These are phyloP conservation scores for Punica granatum DNA, from an alignment of 345 rosid species.

Conservation along the genomic window DNA sequence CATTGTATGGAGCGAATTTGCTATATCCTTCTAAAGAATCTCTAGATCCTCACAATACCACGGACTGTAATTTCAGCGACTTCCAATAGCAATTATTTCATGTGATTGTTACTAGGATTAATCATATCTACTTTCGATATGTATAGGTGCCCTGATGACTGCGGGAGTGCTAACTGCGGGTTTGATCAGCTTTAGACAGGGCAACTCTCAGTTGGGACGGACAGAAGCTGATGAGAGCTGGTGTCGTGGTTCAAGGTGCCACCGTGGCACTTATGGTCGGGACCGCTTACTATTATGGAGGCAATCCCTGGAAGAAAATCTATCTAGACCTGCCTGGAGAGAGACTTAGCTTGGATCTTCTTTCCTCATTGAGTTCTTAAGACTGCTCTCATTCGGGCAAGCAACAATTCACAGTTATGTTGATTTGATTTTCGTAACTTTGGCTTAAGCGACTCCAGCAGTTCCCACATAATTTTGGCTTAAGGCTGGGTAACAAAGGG, in stretches of 20 bases:
- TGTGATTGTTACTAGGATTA: neutral
- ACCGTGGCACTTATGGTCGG: slow-evolving; percentile 49
- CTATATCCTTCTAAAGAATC: neutral
- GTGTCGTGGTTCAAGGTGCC: slow-evolving; percentile 48
- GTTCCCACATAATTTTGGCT: no score
- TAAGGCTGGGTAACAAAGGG: no score
- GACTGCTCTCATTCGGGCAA: no score
- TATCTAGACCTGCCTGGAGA: neutral
- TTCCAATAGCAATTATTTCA: neutral
- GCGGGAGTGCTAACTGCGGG: slow-evolving; percentile 98
- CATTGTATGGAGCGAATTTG: neutral
- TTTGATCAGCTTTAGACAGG: slow-evolving; percentile 44
- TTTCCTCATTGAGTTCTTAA: no score
- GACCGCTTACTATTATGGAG: slow-evolving; percentile 83
- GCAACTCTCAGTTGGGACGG: slow-evolving; percentile 46
- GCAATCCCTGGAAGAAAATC: slow-evolving; percentile 64
- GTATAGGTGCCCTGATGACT: slow-evolving; percentile 71
- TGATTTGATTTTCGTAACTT: no score
- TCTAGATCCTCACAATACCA: neutral
- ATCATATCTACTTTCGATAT: neutral
- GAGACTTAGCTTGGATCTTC: no score
- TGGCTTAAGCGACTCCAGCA: no score
- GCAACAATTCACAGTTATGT: no score
- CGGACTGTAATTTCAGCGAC: neutral
- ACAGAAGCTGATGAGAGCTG: slow-evolving; percentile 40